A percentile compares a stretch with the other conserved stretches of the same genome.
Conservation (phyloP, 2,329 filamentous ascomycete species). For the Colletotrichum coccodes region DNA sequence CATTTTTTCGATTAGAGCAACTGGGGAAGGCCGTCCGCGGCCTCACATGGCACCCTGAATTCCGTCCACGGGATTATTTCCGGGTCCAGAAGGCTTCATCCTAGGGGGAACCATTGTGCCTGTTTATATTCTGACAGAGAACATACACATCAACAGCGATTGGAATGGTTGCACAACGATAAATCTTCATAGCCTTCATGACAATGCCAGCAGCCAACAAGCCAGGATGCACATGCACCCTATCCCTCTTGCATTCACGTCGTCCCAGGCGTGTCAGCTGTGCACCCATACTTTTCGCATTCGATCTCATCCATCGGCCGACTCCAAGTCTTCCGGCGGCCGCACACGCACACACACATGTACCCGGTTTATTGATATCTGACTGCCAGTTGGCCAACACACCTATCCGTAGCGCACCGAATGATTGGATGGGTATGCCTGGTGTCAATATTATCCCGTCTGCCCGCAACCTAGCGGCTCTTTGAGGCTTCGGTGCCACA, state of each 20-base stretch:
- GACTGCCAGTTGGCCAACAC: slow-evolving; percentile 11
- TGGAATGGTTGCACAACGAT: not conserved
- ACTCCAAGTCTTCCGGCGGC: not conserved
- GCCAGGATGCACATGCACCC: not conserved
- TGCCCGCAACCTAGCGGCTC: slow-evolving; percentile 11
- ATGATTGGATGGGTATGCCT: not conserved
- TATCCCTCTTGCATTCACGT: not conserved
- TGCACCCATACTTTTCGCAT: slow-evolving; percentile 2
- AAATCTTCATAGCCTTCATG: too few species aligned
- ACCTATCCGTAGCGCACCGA: not conserved
- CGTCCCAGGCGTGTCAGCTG: not conserved
- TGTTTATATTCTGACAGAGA: slow-evolving; percentile 8
- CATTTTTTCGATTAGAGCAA: slow-evolving; percentile 19
- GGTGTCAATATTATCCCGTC: not conserved
- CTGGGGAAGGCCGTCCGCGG: slow-evolving; percentile 1
- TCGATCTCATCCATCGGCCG: not conserved
- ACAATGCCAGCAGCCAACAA: too few species aligned
- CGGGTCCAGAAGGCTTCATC: not conserved
- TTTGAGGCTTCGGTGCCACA: slow-evolving; percentile 7
- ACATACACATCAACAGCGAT: not conserved
- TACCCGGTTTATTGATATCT: slow-evolving; percentile 5
- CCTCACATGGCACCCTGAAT: slow-evolving; percentile 15
- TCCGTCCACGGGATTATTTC: slow-evolving; percentile 28
- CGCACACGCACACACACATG: not conserved
- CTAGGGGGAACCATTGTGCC: not conserved